Conservation (phyloP, 306 rosid genomes). For the Vigna reflexopilosa region DNA sequence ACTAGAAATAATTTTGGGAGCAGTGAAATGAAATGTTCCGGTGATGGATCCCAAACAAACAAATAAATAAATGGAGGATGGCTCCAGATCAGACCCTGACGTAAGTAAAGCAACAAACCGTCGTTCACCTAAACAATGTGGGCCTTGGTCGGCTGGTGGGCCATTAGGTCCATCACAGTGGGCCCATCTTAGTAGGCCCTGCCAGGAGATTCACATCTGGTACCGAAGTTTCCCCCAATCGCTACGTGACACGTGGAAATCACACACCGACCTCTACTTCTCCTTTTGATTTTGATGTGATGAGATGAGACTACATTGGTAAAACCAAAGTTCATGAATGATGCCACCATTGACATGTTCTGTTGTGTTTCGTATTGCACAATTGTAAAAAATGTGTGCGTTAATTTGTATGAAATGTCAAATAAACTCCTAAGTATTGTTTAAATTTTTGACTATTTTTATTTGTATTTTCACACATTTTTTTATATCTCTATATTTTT, state of each 20-base stretch:
- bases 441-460: too few species aligned
- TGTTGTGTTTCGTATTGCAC: background rate
- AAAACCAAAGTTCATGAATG: conserved; percentile 21
- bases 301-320: background rate
- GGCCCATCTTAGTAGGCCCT: conserved; percentile 37
- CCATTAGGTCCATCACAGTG: background rate
- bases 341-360: conserved; percentile 31
- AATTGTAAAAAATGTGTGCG: too few species aligned
- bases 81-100: background rate
- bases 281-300: conserved; percentile 40
- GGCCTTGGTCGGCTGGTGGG: conserved; percentile 46
- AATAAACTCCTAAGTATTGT: too few species aligned
- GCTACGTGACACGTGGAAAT: conserved; percentile 19
- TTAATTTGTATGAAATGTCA: background rate
- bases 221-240: background rate
- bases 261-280: conserved; percentile 36
- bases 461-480: too few species aligned
- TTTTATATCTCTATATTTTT: too few species aligned
- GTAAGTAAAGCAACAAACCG: conserved; percentile 22
- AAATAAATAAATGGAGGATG: conserved; percentile 6
- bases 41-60: background rate
- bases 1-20: background rate
- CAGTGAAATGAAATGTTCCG: background rate
- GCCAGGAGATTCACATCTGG: background rate
- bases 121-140: conserved; percentile 1